Percentiles rank a stretch among this genome's conserved stretches.
Evolutionary conservation across 139 green algal species (phyloP).

Genomic region (Marvania coccoides): DNA sequence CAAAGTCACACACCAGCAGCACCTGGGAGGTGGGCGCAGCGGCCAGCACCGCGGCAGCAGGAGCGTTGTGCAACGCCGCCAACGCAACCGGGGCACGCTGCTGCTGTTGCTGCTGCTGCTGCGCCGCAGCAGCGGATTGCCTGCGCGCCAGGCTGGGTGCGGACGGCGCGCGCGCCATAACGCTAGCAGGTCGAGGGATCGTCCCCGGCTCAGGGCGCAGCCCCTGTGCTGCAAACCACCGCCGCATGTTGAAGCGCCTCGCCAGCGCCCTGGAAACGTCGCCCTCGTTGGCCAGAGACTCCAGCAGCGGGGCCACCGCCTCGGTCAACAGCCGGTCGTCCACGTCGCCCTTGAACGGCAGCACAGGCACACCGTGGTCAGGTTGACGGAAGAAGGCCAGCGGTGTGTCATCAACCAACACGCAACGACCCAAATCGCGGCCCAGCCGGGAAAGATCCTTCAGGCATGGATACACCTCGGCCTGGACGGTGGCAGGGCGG

Average conservation of each 20-base stretch:
- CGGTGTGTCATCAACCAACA: slow-evolving; percentile 89
- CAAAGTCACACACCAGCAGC: slow-evolving; percentile 71
- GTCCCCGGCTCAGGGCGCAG: neutral
- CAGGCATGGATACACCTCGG: slow-evolving; percentile 70
- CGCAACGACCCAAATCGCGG: slow-evolving; percentile 50
- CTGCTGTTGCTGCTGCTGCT: neutral
- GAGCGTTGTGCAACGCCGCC: neutral
- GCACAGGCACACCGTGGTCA: slow-evolving; percentile 78
- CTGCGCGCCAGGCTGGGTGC: neutral
- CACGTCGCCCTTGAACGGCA: slow-evolving; percentile 68
- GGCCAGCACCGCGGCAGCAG: neutral
- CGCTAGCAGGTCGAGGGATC: neutral
- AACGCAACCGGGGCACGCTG: neutral
- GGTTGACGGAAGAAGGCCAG: slow-evolving; percentile 82
- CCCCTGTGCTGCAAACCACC: slow-evolving; percentile 37
- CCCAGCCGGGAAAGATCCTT: slow-evolving; percentile 78
- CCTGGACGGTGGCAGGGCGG: slow-evolving; percentile 33
- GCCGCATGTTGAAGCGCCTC: slow-evolving; percentile 70
- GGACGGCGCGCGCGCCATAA: neutral
- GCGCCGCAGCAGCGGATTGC: neutral
- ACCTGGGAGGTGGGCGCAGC: neutral
- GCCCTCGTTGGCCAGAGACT: slow-evolving; percentile 26
- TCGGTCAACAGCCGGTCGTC: slow-evolving; percentile 73
- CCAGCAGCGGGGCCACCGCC: slow-evolving; percentile 73
- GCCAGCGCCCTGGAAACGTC: slow-evolving; percentile 59